phyloP scores from a whole-genome alignment of 2,329 filamentous ascomycete genomes.

The Anisogramma anomala region DNA sequence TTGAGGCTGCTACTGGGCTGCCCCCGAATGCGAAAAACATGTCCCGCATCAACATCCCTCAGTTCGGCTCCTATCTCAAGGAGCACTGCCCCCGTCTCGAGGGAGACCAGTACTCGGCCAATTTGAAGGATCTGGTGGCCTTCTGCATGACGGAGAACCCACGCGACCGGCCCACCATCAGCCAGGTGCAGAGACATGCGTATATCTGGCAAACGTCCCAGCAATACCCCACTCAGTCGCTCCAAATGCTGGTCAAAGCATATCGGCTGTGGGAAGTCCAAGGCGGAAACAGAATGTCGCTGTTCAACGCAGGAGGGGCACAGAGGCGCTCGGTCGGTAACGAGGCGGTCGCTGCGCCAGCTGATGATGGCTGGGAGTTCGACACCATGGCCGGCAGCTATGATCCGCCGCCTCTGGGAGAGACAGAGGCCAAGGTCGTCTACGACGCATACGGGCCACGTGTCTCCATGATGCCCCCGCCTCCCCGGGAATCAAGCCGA shows the following conservation, averaged over 20 bases:
- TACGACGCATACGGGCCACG: slow-evolving; percentile 45
- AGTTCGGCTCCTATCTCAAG: slow-evolving; percentile 46
- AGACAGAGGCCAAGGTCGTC: slow-evolving; percentile 45
- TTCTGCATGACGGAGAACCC: slow-evolving; percentile 63
- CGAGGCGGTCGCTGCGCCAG: slow-evolving; percentile 22
- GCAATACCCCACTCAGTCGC: slow-evolving; percentile 50
- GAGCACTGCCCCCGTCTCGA: slow-evolving; percentile 56
- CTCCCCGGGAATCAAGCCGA: slow-evolving; percentile 35
- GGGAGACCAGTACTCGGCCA: slow-evolving; percentile 58
- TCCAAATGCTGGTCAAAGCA: slow-evolving; percentile 56
- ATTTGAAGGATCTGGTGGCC: slow-evolving; percentile 57
- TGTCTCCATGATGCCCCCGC: slow-evolving; percentile 36
- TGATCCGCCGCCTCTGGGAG: slow-evolving; percentile 43
- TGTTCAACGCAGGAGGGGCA: slow-evolving; percentile 50
- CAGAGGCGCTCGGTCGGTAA: slow-evolving; percentile 34
- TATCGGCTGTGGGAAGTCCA: slow-evolving; percentile 67
- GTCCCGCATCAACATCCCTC: slow-evolving; percentile 31
- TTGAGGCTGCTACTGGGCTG: slow-evolving; percentile 67
- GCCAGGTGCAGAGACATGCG: slow-evolving; percentile 55
- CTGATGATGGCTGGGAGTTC: slow-evolving; percentile 55
- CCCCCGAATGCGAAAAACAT: slow-evolving; percentile 56
- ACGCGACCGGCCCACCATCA: slow-evolving; percentile 55
- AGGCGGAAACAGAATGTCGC: slow-evolving; percentile 57
- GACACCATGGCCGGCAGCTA: slow-evolving; percentile 51
- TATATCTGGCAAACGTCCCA: slow-evolving; percentile 54